phyloP scores from a whole-genome alignment of 2,329 filamentous ascomycete genomes.

The Trichoderma harzianum region DNA sequence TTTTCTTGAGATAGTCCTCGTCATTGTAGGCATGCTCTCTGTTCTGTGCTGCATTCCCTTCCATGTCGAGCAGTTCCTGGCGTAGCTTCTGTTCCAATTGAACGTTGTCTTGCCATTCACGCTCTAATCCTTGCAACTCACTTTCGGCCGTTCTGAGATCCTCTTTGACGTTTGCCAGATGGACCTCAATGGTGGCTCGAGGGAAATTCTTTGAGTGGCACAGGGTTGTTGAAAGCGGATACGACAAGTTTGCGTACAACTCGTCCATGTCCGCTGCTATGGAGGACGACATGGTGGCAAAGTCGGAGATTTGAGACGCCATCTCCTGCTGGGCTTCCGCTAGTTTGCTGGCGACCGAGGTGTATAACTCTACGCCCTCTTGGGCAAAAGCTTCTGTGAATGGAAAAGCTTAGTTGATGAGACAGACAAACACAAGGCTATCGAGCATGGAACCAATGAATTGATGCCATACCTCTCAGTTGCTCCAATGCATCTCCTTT shows the following conservation, averaged over 20 bases:
- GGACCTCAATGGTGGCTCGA: slow-evolving; percentile 26
- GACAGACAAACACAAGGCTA: not conserved
- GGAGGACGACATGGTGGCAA: slow-evolving; percentile 22
- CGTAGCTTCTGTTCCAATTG: not conserved
- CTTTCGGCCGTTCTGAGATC: slow-evolving; percentile 25
- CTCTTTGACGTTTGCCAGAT: slow-evolving; percentile 25
- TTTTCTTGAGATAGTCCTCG: not conserved
- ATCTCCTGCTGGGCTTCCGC: slow-evolving; percentile 25
- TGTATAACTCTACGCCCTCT: slow-evolving; percentile 24
- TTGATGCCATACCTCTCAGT: slow-evolving; percentile 22
- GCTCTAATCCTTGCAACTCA: slow-evolving; percentile 24
- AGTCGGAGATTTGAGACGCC: slow-evolving; percentile 21
- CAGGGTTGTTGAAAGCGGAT: slow-evolving; percentile 32
- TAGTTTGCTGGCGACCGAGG: slow-evolving; percentile 23
- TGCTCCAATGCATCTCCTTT: slow-evolving; percentile 12
- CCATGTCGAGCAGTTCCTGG: not conserved
- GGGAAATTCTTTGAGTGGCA: slow-evolving; percentile 28
- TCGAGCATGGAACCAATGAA: not conserved
- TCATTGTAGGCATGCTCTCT: not conserved
- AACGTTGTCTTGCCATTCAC: slow-evolving; percentile 21
- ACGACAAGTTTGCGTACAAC: slow-evolving; percentile 32
- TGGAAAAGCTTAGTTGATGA: not conserved
- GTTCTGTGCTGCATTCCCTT: not conserved
- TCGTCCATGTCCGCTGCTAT: slow-evolving; percentile 21
- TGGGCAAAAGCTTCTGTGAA: slow-evolving; percentile 26